Conservation (phyloP, 768 basidiomycete genomes). For the Boletus fagicola region DNA sequence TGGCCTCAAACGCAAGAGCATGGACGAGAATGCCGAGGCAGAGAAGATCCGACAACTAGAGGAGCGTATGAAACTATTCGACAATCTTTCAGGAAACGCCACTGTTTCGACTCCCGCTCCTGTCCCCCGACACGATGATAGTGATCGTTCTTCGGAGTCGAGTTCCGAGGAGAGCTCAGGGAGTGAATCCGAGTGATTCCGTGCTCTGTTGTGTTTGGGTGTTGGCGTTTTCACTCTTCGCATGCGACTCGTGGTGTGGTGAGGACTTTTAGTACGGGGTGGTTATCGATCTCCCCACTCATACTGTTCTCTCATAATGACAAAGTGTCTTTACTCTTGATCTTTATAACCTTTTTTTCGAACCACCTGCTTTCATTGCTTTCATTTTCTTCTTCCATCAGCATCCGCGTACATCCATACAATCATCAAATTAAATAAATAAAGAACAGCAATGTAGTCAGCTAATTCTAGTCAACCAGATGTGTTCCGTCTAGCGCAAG, state of each 20-base stretch:
- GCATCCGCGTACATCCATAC: constrained; percentile 40
- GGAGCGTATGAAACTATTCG: constrained; percentile 82
- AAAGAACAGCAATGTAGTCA: constrained; percentile 50
- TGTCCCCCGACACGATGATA: constrained; percentile 43
- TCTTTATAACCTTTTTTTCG: constrained; percentile 36
- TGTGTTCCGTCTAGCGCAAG: constrained; percentile 23
- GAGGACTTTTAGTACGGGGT: constrained; percentile 26
- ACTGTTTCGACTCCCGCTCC: constrained; percentile 35
- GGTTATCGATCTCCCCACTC: constrained; percentile 18
- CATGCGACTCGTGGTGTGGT: constrained; percentile 13
- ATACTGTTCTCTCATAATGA: constrained; percentile 30
- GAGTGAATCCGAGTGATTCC: constrained; percentile 73
- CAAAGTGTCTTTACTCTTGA: constrained; percentile 31
- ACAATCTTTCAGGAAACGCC: constrained; percentile 48
- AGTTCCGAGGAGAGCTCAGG: constrained; percentile 80
- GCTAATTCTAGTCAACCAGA: constrained; percentile 37
- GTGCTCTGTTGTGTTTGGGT: constrained; percentile 12
- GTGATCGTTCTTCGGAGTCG: constrained; percentile 77
- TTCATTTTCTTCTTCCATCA: constrained; percentile 24
- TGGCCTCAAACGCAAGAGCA: constrained; percentile 89
- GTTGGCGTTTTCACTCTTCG: constrained; percentile 15
- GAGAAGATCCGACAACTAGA: constrained; percentile 93
- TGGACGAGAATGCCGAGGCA: constrained; percentile 95
- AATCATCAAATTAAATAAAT: constrained; percentile 40
- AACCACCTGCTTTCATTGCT: constrained; percentile 27